Percentiles rank a stretch among this genome's conserved stretches.
Conservation (phyloP, 305 asterid species). For the Fraxinus velutina region DNA sequence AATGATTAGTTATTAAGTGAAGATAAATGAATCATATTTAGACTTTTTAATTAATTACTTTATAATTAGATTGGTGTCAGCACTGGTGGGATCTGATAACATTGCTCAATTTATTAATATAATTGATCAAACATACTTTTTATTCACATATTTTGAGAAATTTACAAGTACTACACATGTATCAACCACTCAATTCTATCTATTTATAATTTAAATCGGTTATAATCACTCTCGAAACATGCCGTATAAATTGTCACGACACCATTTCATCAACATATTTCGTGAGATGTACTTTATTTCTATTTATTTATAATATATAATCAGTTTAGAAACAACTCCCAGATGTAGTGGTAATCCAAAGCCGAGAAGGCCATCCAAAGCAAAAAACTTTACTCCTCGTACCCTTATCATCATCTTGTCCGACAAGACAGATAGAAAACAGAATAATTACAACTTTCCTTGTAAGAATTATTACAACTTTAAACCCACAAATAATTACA, state of each 20-base stretch:
- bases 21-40: neutral
- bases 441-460: conserved; percentile 5
- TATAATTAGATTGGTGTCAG: neutral
- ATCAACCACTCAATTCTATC: neutral
- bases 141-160: neutral
- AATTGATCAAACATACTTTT: too few relatives aligned
- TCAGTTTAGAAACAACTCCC: neutral
- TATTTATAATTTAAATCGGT: too few relatives aligned
- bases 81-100: too few relatives aligned
- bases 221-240: neutral
- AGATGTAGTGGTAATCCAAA: neutral
- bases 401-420: neutral
- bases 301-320: too few relatives aligned
- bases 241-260: neutral
- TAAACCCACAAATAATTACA: neutral
- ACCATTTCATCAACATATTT: neutral
- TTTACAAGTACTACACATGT: too few relatives aligned
- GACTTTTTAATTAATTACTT: neutral
- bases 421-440: neutral
- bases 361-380: neutral
- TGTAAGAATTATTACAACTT: neutral
- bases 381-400: neutral
- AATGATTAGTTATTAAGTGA: neutral
- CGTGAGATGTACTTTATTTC: neutral
- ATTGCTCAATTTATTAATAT: neutral